phyloP scores from a whole-genome alignment of 2,329 filamentous ascomycete species.

The Cordyceps javanica region DNA sequence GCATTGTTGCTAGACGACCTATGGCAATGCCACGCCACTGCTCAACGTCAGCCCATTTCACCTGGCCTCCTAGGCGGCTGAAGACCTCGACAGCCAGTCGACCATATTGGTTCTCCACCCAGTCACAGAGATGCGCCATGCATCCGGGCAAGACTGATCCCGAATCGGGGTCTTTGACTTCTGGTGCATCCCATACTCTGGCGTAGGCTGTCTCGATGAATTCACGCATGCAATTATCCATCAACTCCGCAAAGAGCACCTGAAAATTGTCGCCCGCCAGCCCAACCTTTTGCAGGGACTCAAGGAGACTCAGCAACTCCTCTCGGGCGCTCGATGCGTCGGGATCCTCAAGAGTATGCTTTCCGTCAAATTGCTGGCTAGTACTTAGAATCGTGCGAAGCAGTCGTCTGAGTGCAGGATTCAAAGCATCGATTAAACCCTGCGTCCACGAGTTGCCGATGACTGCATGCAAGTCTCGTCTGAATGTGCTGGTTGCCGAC shows the following conservation, averaged over 20 bases:
- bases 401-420: slow-evolving; percentile 47
- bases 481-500: slow-evolving; percentile 44
- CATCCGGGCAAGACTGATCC: slow-evolving; percentile 41
- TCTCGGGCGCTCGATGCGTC: slow-evolving; percentile 36
- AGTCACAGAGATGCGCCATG: slow-evolving; percentile 54
- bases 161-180: slow-evolving; percentile 17
- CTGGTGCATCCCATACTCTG: slow-evolving; percentile 48
- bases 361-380: slow-evolving; percentile 13
- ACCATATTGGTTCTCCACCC: slow-evolving; percentile 63
- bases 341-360: slow-evolving; percentile 20
- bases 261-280: slow-evolving; percentile 64
- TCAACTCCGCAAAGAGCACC: slow-evolving; percentile 63
- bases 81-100: slow-evolving; percentile 59
- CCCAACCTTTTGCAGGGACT: slow-evolving; percentile 57
- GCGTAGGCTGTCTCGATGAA: slow-evolving; percentile 58
- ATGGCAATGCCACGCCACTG: slow-evolving; percentile 67
- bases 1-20: slow-evolving; percentile 59
- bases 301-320: slow-evolving; percentile 50
- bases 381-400: slow-evolving; percentile 42
- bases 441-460: slow-evolving; percentile 57
- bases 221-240: slow-evolving; percentile 58
- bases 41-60: slow-evolving; percentile 52
- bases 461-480: slow-evolving; percentile 56
- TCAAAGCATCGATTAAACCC: slow-evolving; percentile 47
- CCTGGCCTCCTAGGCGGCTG: slow-evolving; percentile 35